These are phyloP conservation scores for Porogramme epimiltina DNA, from an alignment of 1,284 basidiomycete genomes.

Conservation along the genomic window DNA sequence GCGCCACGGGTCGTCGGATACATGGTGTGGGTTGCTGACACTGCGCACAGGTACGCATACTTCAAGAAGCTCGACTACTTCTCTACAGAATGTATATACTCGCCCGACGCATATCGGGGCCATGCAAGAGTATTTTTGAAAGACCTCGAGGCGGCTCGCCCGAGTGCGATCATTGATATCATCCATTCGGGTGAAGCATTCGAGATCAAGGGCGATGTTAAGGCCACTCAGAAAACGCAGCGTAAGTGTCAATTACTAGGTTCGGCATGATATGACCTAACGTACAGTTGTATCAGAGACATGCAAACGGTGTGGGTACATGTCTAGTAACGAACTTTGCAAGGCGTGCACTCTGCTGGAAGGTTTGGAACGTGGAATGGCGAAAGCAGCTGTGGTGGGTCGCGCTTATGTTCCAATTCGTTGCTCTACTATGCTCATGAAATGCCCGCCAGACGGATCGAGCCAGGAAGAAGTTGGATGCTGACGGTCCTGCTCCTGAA, in stretches of 20 bases:
- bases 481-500: slow-evolving; percentile 56
- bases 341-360: slow-evolving; percentile 92
- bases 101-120: slow-evolving; percentile 96
- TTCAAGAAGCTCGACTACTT: slow-evolving; percentile 99
- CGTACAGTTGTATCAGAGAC: slow-evolving; percentile 57
- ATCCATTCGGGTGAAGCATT: slow-evolving; percentile 95
- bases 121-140: slow-evolving; percentile 95
- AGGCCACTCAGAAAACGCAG: slow-evolving; percentile 74
- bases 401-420: neutral
- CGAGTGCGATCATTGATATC: slow-evolving; percentile 96
- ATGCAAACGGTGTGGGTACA: slow-evolving; percentile 88
- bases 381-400: slow-evolving; percentile 66
- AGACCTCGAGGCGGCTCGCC: slow-evolving; percentile 91
- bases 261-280: neutral
- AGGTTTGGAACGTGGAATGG: slow-evolving; percentile 86
- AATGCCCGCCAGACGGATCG: slow-evolving; percentile 55
- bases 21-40: neutral
- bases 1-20: slow-evolving; percentile 29
- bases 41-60: slow-evolving; percentile 86
- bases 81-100: slow-evolving; percentile 99
- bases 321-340: slow-evolving; percentile 90
- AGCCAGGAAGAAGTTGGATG: slow-evolving; percentile 61
- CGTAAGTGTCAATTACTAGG: slow-evolving; percentile 43
- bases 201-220: slow-evolving; percentile 78
- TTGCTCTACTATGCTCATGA: neutral